These are phyloP conservation scores for Ophiostoma sp. DNA, from an alignment of 2,329 filamentous ascomycete species.

Conservation along the genomic window DNA sequence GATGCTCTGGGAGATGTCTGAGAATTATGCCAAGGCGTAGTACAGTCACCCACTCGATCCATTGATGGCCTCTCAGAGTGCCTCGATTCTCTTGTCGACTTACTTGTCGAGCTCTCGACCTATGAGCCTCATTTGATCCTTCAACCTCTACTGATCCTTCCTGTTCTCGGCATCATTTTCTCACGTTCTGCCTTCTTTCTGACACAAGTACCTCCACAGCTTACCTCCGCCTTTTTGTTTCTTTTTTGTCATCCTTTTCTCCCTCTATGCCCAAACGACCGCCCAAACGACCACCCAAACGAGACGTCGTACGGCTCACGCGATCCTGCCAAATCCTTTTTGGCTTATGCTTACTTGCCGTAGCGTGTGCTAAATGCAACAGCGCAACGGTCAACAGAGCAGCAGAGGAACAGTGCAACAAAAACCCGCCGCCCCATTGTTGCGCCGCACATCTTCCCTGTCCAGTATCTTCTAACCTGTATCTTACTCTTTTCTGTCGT, in stretches of 20 bases:
- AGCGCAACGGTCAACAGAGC: neutral
- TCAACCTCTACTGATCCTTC: neutral
- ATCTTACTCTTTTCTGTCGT: neutral
- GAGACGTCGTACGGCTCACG: neutral
- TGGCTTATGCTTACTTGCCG: constrained; percentile 8
- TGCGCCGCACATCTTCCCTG: neutral
- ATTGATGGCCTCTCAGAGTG: neutral
- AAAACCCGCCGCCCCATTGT: neutral
- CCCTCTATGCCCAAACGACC: neutral
- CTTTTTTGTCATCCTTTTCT: neutral
- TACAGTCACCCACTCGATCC: neutral
- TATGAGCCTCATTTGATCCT: neutral
- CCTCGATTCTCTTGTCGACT: neutral
- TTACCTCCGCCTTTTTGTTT: neutral
- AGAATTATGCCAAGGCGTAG: neutral
- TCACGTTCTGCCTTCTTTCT: neutral
- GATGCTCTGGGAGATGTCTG: neutral
- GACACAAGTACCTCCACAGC: neutral
- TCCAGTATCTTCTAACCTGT: too few relatives aligned
- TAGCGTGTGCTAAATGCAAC: neutral
- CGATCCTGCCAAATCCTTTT: constrained; percentile 4
- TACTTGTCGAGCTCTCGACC: neutral
- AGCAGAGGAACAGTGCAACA: neutral
- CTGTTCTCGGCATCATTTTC: neutral
- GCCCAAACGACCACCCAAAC: neutral